Conservation (phyloP, 306 rosid species). For the Castanea mollissima region DNA sequence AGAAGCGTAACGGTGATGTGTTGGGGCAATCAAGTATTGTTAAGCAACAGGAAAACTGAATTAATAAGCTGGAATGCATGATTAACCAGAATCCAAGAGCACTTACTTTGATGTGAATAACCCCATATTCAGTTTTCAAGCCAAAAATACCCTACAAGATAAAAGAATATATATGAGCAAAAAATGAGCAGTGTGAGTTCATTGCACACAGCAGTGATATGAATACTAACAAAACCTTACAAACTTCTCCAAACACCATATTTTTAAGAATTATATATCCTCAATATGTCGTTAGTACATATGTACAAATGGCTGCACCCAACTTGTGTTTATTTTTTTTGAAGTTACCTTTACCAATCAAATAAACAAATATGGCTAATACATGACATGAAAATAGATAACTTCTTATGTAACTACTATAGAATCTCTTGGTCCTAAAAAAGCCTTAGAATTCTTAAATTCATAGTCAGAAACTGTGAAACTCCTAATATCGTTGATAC, state of each 20-base stretch:
- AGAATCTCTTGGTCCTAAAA: too few species aligned
- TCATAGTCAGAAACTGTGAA: background rate
- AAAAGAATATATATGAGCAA: constrained; percentile 10
- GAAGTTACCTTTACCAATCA: too few species aligned
- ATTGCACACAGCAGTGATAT: background rate
- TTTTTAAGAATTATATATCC: too few species aligned
- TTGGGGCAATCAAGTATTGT: background rate
- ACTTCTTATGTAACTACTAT: too few species aligned
- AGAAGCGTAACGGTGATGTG: background rate
- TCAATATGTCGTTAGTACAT: too few species aligned
- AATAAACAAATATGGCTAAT: too few species aligned
- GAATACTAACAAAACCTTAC: constrained; percentile 1
- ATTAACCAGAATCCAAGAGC: constrained; percentile 15
- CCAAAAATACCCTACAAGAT: constrained; percentile 63
- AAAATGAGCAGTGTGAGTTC: background rate
- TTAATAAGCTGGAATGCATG: background rate
- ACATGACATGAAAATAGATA: too few species aligned
- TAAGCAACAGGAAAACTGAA: background rate
- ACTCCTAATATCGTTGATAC: background rate
- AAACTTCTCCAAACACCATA: background rate
- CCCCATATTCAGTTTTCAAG: constrained; percentile 70
- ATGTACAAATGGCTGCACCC: too few species aligned
- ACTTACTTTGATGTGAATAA: constrained; percentile 66
- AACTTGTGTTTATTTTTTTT: too few species aligned
- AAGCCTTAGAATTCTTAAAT: background rate